Conservation (phyloP, 176 grass and related monocot genomes). For the Cenchrus fungigraminus region DNA sequence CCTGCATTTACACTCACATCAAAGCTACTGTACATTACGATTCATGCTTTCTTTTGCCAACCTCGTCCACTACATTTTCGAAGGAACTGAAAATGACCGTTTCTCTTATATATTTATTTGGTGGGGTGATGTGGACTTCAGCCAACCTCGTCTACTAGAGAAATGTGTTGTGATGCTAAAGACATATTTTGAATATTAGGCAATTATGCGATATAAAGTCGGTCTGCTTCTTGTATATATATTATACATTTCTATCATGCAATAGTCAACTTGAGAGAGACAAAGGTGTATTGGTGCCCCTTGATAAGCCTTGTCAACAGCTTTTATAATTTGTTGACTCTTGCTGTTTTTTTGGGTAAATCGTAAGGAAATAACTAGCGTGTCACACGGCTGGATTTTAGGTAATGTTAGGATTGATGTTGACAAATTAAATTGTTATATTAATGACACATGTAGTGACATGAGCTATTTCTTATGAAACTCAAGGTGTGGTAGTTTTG, state of each 20-base stretch:
- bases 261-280: conserved; percentile 32
- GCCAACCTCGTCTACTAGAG: neutral
- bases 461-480: conserved; percentile 16
- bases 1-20: neutral
- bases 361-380: neutral
- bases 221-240: neutral
- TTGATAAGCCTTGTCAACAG: conserved; percentile 9
- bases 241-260: conserved; percentile 9
- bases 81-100: neutral
- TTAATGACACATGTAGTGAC: neutral
- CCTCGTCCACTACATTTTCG: neutral
- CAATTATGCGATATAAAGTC: conserved; percentile 2
- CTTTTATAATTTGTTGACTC: conserved; percentile 24
- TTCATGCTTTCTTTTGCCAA: neutral
- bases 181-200: conserved; percentile 10
- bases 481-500: neutral
- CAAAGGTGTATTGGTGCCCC: neutral
- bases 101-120: neutral
- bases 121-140: neutral
- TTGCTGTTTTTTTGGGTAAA: neutral
- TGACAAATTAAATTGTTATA: neutral
- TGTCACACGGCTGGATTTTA: neutral
- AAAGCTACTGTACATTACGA: neutral
- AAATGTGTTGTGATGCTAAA: neutral
- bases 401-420: neutral